Conservation (phyloP, 1,284 basidiomycete genomes). For the Porogramme epimiltina region DNA sequence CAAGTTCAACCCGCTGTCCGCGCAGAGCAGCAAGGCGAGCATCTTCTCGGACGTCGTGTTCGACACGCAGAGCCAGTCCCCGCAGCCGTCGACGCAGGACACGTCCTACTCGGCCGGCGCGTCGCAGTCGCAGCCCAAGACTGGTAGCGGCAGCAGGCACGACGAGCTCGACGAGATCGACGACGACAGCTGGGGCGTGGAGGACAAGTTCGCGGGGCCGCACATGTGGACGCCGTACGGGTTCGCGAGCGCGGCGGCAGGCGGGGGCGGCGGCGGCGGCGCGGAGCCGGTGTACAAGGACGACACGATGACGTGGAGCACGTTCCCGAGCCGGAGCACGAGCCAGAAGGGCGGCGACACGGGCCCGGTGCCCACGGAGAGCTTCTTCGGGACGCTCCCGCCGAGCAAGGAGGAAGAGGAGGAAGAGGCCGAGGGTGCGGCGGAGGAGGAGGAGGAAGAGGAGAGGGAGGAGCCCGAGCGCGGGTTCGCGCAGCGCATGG, state of each 20-base stretch:
- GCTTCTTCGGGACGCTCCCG: conserved; percentile 16
- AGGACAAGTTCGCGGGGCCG: conserved; percentile 58
- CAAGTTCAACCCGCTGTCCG: conserved; percentile 39
- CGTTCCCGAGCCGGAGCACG: conserved; percentile 42
- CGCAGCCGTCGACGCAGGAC: conserved; percentile 62
- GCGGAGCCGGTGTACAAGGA: conserved; percentile 42
- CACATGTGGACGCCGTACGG: conserved; percentile 57
- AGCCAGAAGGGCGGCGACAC: conserved; percentile 36
- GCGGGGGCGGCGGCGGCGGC: too few species aligned
- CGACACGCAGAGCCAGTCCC: conserved; percentile 40
- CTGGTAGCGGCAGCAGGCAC: conserved; percentile 1
- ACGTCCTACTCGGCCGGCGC: conserved; percentile 50
- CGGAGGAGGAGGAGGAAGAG: neutral
- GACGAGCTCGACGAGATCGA: conserved; percentile 37
- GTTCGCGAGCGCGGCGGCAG: conserved; percentile 33
- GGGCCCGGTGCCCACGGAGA: conserved; percentile 21
- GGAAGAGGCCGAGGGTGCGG: too few species aligned
- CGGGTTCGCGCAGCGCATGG: conserved; percentile 15
- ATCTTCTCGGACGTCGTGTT: conserved; percentile 51
- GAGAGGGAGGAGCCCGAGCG: conserved; percentile 6
- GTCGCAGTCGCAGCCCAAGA: conserved; percentile 32
- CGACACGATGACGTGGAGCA: conserved; percentile 74
- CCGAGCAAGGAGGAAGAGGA: conserved; percentile 17
- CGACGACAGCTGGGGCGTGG: conserved; percentile 74
- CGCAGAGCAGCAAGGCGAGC: conserved; percentile 56